These are phyloP conservation scores for Lagerstroemia speciosa DNA, from an alignment of 345 rosid species.

Conservation along the genomic window DNA sequence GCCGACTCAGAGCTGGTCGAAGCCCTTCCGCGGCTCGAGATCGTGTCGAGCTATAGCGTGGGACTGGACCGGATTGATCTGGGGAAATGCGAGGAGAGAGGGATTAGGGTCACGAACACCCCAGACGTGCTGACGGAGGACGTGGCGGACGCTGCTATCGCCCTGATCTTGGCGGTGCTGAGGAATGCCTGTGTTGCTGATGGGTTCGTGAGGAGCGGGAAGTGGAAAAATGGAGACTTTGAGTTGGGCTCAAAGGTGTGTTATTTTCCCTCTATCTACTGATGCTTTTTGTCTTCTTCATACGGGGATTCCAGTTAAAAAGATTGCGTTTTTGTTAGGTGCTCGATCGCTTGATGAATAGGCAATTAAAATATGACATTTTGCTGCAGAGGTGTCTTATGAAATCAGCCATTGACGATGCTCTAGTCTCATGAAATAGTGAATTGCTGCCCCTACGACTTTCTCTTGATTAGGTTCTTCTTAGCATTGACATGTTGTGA, in stretches of 20 bases:
- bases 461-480: too few relatives aligned
- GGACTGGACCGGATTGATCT: constrained; percentile 57
- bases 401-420: too few relatives aligned
- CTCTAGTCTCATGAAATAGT: too few relatives aligned
- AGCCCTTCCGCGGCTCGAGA: constrained; percentile 44
- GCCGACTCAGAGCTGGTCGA: constrained; percentile 49
- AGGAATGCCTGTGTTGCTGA: constrained; percentile 45
- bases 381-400: too few relatives aligned
- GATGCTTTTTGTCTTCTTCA: too few relatives aligned
- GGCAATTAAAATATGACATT: too few relatives aligned
- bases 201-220: constrained; percentile 38
- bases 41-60: constrained; percentile 49
- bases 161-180: constrained; percentile 41
- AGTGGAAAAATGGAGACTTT: constrained; percentile 37
- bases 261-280: not conserved
- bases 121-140: constrained; percentile 66
- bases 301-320: not conserved
- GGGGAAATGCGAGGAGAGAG: constrained; percentile 42
- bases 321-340: too few relatives aligned
- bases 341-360: too few relatives aligned
- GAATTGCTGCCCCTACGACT: too few relatives aligned
- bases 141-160: constrained; percentile 54
- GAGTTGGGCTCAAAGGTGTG: constrained; percentile 43
- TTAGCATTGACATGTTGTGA: not conserved
- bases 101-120: constrained; percentile 50